These are phyloP conservation scores for Acacia concinna DNA, from an alignment of 331 rosid genomes.

Conservation along the genomic window DNA sequence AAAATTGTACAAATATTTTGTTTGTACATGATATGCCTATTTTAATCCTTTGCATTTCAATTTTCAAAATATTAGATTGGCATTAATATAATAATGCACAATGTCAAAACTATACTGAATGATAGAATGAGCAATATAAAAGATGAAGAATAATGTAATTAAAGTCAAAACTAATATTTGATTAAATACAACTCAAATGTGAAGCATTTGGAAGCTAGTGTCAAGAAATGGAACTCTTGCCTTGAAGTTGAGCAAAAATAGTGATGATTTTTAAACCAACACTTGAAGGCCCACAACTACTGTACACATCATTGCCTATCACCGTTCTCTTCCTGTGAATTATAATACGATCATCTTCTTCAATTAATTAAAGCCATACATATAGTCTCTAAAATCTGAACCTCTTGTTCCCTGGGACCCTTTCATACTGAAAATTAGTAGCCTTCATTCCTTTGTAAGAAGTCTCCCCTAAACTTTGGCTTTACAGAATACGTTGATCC, in stretches of 20 bases:
- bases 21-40: not conserved
- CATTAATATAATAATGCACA: not conserved
- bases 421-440: not conserved
- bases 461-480: not conserved
- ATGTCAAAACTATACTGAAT: not conserved
- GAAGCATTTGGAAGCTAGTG: conserved; percentile 10
- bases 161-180: conserved; percentile 31
- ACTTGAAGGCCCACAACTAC: conserved; percentile 15
- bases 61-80: not conserved
- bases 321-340: conserved; percentile 22
- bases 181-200: conserved; percentile 5
- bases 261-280: not conserved
- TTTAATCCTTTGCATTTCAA: not conserved
- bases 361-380: conserved; percentile 6
- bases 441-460: not conserved
- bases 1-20: not conserved
- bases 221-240: not conserved
- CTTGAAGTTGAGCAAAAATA: not conserved
- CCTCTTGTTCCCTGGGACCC: not conserved
- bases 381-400: not conserved
- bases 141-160: conserved; percentile 14
- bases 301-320: conserved; percentile 12
- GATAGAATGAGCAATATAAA: not conserved
- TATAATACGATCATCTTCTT: not conserved
- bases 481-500: not conserved